Evolutionary conservation across 129 eudicot species (phyloP).

Genomic region (Heracleum sosnowskyi): DNA sequence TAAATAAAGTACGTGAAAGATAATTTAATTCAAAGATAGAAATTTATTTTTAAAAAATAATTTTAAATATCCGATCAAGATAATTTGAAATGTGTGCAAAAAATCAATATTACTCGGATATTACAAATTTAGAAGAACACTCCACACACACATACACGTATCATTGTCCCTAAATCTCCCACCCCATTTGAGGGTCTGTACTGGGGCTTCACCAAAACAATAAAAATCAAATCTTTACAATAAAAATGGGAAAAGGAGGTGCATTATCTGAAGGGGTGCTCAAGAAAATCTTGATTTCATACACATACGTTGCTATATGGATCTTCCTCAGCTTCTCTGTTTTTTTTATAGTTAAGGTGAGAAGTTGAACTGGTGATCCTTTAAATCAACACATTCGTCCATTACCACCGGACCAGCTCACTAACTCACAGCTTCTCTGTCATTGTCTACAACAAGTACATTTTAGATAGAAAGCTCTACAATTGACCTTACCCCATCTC

Average conservation of each 20-base stretch:
- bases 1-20: too few species aligned
- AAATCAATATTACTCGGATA: too few species aligned
- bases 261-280: conserved; percentile 44
- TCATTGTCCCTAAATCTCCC: background rate
- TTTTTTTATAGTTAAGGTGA: too few species aligned
- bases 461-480: conserved; percentile 59
- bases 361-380: too few species aligned
- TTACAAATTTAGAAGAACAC: too few species aligned
- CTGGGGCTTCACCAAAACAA: background rate
- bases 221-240: background rate
- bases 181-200: background rate
- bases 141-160: too few species aligned
- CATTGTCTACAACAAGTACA: conserved; percentile 75
- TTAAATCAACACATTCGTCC: too few species aligned
- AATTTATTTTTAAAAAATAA: too few species aligned
- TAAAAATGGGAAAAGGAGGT: conserved; percentile 55
- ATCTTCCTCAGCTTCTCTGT: conserved; percentile 63
- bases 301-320: conserved; percentile 66
- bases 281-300: conserved; percentile 50
- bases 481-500: conserved; percentile 68
- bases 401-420: too few species aligned
- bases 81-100: too few species aligned
- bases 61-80: too few species aligned
- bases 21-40: too few species aligned
- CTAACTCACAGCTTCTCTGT: conserved; percentile 63